Base-by-base conservation (phyloP, 805 yeast genomes). In the Isabelozyma rhagii region DNA sequence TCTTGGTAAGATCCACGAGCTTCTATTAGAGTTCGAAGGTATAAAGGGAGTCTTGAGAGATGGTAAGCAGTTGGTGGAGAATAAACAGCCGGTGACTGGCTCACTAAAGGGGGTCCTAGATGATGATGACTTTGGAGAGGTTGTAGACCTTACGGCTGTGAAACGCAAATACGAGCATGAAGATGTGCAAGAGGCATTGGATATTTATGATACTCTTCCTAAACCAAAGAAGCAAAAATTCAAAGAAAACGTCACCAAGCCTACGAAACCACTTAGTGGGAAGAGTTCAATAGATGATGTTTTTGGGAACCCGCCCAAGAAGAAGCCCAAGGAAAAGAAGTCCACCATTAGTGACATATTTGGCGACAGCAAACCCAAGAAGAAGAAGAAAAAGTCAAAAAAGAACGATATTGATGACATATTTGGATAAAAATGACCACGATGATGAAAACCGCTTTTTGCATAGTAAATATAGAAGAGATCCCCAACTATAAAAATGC, bases 371-470 rank as follows among this genome's bases (percentile, higher is more conserved):
- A 52, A 51, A 36, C 38, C 53, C 45, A 43, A 55, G 14, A 47
- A 67, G 58, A 75, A 74, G 61, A 76, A 76, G 51, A 77, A 74
- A 61, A 81, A 21, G 25, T 5, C 75, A 61, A 64, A 67, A 47
- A 78, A 69, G 52, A 76, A 77, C 43, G 85, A 83, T 9, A 89
- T 89, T 48, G 94, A 87, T 64, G 88, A 82, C 57, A 88, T 89
- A 13, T 88, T 88, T 67, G 90, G 89, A 1, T 82, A 48, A 50
- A 5, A 31, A 31, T 5, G 8, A 31, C n/a, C 9, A 31, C 36
- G 25, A 4, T 21, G 6, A 21, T 6, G 25, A 6, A 21, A 21
- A 21, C 25, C 6, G 6, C 25, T 6, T 2, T 21, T 21, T 21
- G 25, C 25, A 21, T 21, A 21, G 6, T 21, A 21, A 21, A 4